Base-by-base conservation (phyloP, 1,284 basidiomycete genomes). In the Trichosporon sp. region DNA sequence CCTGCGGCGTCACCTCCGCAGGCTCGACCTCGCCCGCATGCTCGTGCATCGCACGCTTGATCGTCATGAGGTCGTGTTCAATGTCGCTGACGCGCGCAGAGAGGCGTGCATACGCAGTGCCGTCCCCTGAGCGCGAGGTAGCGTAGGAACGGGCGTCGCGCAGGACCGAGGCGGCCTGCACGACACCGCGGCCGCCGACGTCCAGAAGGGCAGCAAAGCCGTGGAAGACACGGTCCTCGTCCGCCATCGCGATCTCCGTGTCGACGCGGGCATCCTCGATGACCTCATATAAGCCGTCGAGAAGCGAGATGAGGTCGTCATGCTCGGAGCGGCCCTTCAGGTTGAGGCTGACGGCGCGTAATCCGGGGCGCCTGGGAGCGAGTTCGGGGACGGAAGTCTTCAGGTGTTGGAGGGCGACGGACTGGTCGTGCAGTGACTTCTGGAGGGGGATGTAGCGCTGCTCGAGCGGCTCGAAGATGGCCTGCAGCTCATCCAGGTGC, bases 221-320 rank as follows among this genome's bases (percentile, higher is more conserved):
- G 7, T 87, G 87, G 10, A 86, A 86, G 0, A 91, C 86, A 8
- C 94, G 86, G 43, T 88, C 88, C 75, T 93, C 92, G 80, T 95
- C 93, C 0, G 91, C 88, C 14, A 91, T 85, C 21, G 89, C 89
- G 66, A 95, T 94, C 84, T 95, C 93, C 19, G 94, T 85, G 78
- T 94, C 93, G 2, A 95, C 93, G 1, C 92, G 88, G 0, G 90
- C 90, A 76, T 95, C 93, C 81, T 94, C 93, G 21, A 90, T 89
- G 74, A 89, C 92, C 79, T 95, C 92, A 75, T 90, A 87, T 51
- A 95, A 85, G 1, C 91, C 87, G 64, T 90, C 87, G 3, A 92
- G 85, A 0, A 90, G 88, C 0, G 85, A 86, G 19, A 84, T 83
- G 2, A 94, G 79, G 7, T 73, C 70, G 65, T 74, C 75, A 48